Conservation (phyloP, 1,284 basidiomycete species). For the Macrocystidia cucumis region DNA sequence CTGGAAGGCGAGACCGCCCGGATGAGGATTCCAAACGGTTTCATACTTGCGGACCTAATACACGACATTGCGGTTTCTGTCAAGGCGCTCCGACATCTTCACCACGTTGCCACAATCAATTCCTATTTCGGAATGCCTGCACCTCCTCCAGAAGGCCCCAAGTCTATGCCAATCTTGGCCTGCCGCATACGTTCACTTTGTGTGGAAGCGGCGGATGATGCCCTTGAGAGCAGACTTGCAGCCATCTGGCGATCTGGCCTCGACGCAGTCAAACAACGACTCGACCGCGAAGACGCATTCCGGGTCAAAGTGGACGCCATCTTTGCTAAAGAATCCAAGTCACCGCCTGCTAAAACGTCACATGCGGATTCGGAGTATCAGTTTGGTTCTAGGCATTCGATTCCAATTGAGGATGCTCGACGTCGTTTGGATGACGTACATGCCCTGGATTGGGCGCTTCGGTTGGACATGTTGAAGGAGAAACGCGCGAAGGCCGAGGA, state of each 20-base stretch:
- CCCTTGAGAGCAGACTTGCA: slow-evolving; percentile 77
- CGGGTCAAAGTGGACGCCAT: slow-evolving; percentile 70
- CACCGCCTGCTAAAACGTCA: slow-evolving; percentile 15
- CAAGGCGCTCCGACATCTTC: slow-evolving; percentile 66
- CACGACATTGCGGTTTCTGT: slow-evolving; percentile 55
- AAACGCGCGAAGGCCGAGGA: slow-evolving; percentile 27
- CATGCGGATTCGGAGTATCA: slow-evolving; percentile 36
- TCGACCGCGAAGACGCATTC: slow-evolving; percentile 80
- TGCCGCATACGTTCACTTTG: slow-evolving; percentile 56
- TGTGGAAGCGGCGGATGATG: slow-evolving; percentile 85
- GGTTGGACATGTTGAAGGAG: slow-evolving; percentile 32
- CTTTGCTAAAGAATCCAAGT: slow-evolving; percentile 28
- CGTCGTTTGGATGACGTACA: slow-evolving; percentile 68
- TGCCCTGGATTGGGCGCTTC: slow-evolving; percentile 72
- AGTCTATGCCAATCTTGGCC: slow-evolving; percentile 59
- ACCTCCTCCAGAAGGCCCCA: slow-evolving; percentile 67
- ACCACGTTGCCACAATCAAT: slow-evolving; percentile 36
- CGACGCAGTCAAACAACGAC: slow-evolving; percentile 68
- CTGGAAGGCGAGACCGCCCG: slow-evolving; percentile 62
- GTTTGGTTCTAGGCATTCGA: slow-evolving; percentile 56
- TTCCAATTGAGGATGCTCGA: slow-evolving; percentile 71
- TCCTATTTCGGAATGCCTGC: slow-evolving; percentile 38
- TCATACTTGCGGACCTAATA: slow-evolving; percentile 68
- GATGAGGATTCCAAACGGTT: slow-evolving; percentile 77
- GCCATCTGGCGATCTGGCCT: slow-evolving; percentile 75